Conservation (phyloP, 352 stramenopile genomes). For the Globisporangium parvum region DNA sequence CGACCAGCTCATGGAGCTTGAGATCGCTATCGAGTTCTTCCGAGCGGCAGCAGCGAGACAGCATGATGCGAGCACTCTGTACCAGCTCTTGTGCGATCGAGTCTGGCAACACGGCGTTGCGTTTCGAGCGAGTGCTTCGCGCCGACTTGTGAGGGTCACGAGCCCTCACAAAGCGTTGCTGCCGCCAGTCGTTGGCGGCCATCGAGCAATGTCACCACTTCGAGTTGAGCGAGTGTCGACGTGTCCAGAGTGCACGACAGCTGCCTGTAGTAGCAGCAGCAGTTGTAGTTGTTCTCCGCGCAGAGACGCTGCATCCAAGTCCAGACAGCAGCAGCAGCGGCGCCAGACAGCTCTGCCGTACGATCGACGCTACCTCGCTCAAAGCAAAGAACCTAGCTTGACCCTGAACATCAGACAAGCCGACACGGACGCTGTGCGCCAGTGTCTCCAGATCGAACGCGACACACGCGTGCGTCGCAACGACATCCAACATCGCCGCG, state of each 20-base stretch:
- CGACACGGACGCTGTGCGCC: not conserved
- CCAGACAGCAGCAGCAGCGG: not conserved
- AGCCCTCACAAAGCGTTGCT: constrained; percentile 4
- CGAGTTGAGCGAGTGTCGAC: not conserved
- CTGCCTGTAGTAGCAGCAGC: not conserved
- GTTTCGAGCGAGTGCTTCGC: constrained; percentile 9
- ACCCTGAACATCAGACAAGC: not conserved
- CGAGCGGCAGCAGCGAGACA: not conserved
- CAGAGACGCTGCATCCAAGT: too few relatives aligned
- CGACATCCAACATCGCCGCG: not conserved
- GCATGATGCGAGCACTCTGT: not conserved
- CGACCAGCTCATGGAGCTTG: constrained; percentile 53
- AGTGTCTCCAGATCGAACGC: not conserved
- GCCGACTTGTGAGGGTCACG: not conserved
- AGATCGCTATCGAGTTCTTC: constrained; percentile 25
- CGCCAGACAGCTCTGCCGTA: constrained; percentile 8
- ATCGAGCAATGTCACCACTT: not conserved
- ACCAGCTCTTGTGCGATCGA: constrained; percentile 11
- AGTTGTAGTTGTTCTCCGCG: not conserved
- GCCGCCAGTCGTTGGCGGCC: not conserved
- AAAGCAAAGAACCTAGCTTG: not conserved
- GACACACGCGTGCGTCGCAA: not conserved
- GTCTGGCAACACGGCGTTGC: constrained; percentile 15
- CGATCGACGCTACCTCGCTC: not conserved
- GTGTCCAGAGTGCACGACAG: not conserved